A percentile compares a stretch with the other conserved stretches of the same genome.
Evolutionary conservation across 2,329 filamentous ascomycete genomes (phyloP).

Genomic region (Neonectria hederae): DNA sequence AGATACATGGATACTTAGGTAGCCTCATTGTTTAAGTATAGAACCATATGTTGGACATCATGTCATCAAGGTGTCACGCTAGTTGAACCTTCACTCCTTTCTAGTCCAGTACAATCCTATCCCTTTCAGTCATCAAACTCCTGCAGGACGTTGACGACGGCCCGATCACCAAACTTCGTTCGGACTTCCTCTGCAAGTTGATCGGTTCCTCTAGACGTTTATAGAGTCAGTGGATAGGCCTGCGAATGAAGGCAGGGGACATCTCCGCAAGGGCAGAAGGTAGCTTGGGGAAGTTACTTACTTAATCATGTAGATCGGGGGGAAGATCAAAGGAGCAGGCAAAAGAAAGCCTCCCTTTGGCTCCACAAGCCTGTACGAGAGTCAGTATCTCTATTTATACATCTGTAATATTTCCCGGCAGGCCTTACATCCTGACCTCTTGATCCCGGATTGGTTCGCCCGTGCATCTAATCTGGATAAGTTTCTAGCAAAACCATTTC

Average conservation of each 20-base stretch:
- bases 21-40: background rate
- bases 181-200: background rate
- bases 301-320: background rate
- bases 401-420: too few relatives aligned
- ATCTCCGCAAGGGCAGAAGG: background rate
- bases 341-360: background rate
- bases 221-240: background rate
- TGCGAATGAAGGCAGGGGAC: background rate
- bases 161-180: background rate
- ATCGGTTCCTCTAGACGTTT: background rate
- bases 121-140: background rate
- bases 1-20: background rate
- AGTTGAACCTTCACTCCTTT: background rate
- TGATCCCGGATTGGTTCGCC: background rate
- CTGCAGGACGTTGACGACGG: background rate
- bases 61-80: background rate
- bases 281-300: background rate
- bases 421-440: background rate
- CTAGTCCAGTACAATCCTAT: background rate
- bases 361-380: background rate
- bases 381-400: background rate
- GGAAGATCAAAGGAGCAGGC: background rate
- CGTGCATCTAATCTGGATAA: background rate
- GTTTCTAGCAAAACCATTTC: background rate
- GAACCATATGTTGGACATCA: background rate